Percentiles rank a stretch among this genome's conserved stretches.
Conservation (phyloP, 352 stramenopile species). For the Thalassiosira sp. region DNA sequence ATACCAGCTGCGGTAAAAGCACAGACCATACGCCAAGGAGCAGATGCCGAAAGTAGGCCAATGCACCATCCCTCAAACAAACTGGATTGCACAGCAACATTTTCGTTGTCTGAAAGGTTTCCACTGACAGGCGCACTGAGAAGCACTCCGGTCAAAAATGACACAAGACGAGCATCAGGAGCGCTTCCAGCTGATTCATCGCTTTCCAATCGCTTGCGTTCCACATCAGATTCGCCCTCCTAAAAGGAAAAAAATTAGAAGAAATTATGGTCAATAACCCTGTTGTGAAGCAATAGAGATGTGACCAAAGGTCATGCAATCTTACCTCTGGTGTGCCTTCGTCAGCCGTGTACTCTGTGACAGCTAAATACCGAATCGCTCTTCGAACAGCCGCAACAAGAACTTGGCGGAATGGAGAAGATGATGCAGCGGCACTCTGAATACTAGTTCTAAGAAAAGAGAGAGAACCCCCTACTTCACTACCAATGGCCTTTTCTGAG, state of each 20-base stretch:
- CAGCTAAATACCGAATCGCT: slow-evolving; percentile 69
- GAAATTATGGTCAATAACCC: not conserved
- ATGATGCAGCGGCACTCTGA: slow-evolving; percentile 63
- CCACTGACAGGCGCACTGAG: slow-evolving; percentile 59
- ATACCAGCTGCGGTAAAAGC: slow-evolving; percentile 74
- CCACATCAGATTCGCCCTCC: slow-evolving; percentile 46
- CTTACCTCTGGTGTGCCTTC: slow-evolving; percentile 58
- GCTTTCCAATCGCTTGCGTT: slow-evolving; percentile 27
- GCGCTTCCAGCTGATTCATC: slow-evolving; percentile 30
- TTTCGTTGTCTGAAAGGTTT: slow-evolving; percentile 37
- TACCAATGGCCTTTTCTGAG: slow-evolving; percentile 68
- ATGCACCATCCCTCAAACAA: slow-evolving; percentile 82
- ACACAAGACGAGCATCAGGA: slow-evolving; percentile 75
- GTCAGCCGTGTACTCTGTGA: slow-evolving; percentile 70
- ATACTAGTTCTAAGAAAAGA: slow-evolving; percentile 70
- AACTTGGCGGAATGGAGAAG: slow-evolving; percentile 57
- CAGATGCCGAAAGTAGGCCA: slow-evolving; percentile 76
- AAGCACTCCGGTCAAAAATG: slow-evolving; percentile 79
- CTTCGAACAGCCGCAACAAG: slow-evolving; percentile 63
- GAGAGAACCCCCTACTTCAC: slow-evolving; percentile 63
- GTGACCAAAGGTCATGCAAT: slow-evolving; percentile 21
- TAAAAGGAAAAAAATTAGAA: slow-evolving; percentile 17
- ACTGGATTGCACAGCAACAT: slow-evolving; percentile 35
- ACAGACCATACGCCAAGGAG: slow-evolving; percentile 82
- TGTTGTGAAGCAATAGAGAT: slow-evolving; percentile 11